phyloP scores from a whole-genome alignment of 495 filamentous ascomycete genomes.

The Aspergillus hancockii region DNA sequence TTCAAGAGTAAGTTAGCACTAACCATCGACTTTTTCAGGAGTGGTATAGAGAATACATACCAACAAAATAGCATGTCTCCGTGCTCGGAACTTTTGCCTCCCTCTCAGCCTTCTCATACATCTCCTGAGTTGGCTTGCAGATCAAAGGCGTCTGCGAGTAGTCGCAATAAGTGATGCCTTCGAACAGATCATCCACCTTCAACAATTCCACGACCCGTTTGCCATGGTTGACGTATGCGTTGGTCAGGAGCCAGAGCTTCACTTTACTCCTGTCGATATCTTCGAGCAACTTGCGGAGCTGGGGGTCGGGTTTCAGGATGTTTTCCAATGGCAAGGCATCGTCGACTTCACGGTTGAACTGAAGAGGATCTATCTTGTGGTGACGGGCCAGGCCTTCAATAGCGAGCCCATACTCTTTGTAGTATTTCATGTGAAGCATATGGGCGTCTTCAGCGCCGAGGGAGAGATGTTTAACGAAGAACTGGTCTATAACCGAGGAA shows the following conservation, averaged over 20 bases:
- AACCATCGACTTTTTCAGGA: not conserved
- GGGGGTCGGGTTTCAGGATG: conserved; percentile 74
- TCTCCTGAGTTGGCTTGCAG: conserved; percentile 81
- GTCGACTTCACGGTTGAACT: conserved; percentile 93
- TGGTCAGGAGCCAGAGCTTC: conserved; percentile 91
- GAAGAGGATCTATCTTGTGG: conserved; percentile 93
- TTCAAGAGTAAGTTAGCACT: conserved; percentile 32
- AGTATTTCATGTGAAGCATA: conserved; percentile 85
- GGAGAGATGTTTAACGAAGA: conserved; percentile 77
- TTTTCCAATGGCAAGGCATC: conserved; percentile 88
- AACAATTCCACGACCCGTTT: conserved; percentile 79
- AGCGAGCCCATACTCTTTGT: conserved; percentile 93
- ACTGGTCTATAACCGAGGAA: conserved; percentile 54
- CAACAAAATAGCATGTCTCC: conserved; percentile 81
- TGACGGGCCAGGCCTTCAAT: conserved; percentile 91
- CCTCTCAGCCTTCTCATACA: conserved; percentile 77
- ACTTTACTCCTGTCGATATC: conserved; percentile 80
- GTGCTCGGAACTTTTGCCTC: conserved; percentile 59
- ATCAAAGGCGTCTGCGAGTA: conserved; percentile 67
- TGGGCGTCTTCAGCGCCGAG: conserved; percentile 73
- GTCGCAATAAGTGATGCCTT: conserved; percentile 91
- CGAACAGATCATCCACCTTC: conserved; percentile 83
- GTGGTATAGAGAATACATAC: conserved; percentile 47
- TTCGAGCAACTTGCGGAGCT: conserved; percentile 72
- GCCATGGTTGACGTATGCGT: conserved; percentile 90